Evolutionary conservation across 2,329 filamentous ascomycete species (phyloP).

Genomic region (Daldinia sp.): DNA sequence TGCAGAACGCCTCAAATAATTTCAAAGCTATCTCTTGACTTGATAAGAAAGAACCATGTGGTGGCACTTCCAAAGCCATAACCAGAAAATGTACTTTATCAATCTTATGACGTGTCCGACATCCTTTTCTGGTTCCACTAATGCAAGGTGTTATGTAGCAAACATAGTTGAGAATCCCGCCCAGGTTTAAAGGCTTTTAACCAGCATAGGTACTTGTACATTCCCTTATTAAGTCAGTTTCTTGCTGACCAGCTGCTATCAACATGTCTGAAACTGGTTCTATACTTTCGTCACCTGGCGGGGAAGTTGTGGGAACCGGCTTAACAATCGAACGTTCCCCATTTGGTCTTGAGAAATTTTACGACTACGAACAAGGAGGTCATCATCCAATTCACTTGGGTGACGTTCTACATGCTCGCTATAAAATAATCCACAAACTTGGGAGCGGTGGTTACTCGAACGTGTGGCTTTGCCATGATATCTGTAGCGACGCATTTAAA

Average conservation of each 20-base stretch:
- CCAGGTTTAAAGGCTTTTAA: too few relatives aligned
- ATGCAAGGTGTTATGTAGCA: too few relatives aligned
- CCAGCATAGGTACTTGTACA: too few relatives aligned
- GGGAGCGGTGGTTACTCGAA: slow-evolving; percentile 58
- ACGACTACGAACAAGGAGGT: slow-evolving; percentile 53
- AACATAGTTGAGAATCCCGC: too few relatives aligned
- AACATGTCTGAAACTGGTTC: not conserved
- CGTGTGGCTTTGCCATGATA: slow-evolving; percentile 56
- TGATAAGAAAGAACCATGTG: too few relatives aligned
- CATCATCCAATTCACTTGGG: slow-evolving; percentile 58
- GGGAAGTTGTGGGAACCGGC: not conserved
- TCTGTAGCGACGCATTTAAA: slow-evolving; percentile 7
- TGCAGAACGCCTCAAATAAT: too few relatives aligned
- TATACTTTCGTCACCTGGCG: not conserved
- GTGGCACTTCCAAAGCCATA: too few relatives aligned
- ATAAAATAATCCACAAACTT: slow-evolving; percentile 57
- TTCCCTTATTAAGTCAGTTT: not conserved
- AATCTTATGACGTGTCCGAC: too few relatives aligned
- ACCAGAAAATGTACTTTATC: too few relatives aligned
- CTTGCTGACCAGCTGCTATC: too few relatives aligned
- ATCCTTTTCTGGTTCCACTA: too few relatives aligned
- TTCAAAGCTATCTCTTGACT: too few relatives aligned
- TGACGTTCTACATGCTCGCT: slow-evolving; percentile 55
- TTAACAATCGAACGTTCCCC: slow-evolving; percentile 11
- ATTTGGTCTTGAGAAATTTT: slow-evolving; percentile 24